Conservation (phyloP, 106 monocot genomes). For the Iris macrosiphon region DNA sequence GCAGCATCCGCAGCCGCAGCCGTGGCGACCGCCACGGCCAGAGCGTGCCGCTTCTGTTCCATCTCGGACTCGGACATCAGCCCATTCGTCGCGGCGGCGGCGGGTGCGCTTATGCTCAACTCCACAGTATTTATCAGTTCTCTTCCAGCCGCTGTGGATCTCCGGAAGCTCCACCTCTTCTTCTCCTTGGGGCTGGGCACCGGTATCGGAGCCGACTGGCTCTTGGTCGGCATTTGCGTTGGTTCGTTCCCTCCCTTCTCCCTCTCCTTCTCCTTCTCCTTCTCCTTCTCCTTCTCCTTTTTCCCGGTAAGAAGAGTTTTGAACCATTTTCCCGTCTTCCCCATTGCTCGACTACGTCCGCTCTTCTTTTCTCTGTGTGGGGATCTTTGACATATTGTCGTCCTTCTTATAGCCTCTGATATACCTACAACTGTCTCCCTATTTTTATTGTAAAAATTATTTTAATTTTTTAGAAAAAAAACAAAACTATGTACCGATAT, state of each 20-base stretch:
- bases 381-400: background rate
- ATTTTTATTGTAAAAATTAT: no score
- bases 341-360: conserved; percentile 22
- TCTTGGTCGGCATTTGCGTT: background rate
- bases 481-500: no score
- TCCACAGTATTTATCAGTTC: conserved; percentile 11
- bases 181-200: conserved; percentile 34
- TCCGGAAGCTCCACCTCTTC: conserved; percentile 60
- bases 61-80: conserved; percentile 17
- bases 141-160: conserved; percentile 6
- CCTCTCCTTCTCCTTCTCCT: background rate
- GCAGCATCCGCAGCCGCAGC: conserved; percentile 50
- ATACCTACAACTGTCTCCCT: background rate
- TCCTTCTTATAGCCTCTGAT: conserved; percentile 3
- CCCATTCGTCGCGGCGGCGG: background rate
- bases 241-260: background rate
- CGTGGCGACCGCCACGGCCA: conserved; percentile 36
- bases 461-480: no score
- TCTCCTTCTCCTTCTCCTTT: conserved; percentile 37
- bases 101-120: background rate
- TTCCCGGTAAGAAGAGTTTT: conserved; percentile 40
- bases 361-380: background rate
- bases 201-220: background rate
- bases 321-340: conserved; percentile 47
- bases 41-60: conserved; percentile 21